Evolutionary conservation across 495 filamentous ascomycete species (phyloP).

Genomic region (Aspergillus campestris): DNA sequence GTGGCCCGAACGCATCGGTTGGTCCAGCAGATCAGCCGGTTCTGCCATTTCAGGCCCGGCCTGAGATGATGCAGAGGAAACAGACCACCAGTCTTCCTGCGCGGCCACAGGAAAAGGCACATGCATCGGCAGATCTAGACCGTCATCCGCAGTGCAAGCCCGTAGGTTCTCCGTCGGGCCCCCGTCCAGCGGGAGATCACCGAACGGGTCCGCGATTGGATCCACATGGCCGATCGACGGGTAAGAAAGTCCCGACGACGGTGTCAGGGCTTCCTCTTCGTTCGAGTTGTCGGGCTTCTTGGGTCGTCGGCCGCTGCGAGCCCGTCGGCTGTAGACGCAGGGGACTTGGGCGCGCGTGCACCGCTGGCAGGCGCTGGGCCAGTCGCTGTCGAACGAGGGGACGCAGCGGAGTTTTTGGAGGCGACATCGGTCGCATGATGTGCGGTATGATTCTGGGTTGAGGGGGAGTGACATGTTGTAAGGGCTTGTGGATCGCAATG

Average conservation of each 20-base stretch:
- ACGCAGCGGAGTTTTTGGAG: background rate
- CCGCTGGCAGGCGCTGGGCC: background rate
- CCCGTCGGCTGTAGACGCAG: background rate
- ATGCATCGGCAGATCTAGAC: no score
- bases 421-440: background rate
- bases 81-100: no score
- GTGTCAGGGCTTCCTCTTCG: background rate
- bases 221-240: background rate
- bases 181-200: no score
- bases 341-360: background rate
- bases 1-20: background rate
- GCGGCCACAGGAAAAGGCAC: no score
- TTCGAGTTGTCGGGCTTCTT: background rate
- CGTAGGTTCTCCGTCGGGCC: no score
- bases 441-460: background rate
- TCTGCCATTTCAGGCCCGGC: no score
- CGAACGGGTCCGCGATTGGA: background rate
- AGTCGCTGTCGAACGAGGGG: background rate
- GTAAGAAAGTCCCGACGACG: background rate
- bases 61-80: no score
- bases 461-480: no score
- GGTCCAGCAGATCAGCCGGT: no score
- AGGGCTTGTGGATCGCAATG: no score
- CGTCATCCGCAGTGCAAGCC: no score
- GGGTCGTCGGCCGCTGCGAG: background rate